phyloP scores from a whole-genome alignment of 176 grass and related monocot genomes.

The Eremochloa ophiuroides region DNA sequence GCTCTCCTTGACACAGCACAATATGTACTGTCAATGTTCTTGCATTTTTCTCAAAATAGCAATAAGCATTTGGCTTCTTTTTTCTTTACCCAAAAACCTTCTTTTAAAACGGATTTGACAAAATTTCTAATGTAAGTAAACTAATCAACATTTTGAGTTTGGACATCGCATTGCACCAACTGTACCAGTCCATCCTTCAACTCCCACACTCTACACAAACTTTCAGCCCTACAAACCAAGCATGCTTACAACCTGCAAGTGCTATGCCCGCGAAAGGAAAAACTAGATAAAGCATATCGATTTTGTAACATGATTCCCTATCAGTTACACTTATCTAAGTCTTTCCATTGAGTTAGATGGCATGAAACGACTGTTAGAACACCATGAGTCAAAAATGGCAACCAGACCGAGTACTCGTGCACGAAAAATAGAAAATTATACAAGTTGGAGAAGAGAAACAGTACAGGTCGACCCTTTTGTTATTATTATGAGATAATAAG shows the following conservation, averaged over 20 bases:
- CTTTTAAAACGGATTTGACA: not conserved
- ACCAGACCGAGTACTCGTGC: not conserved
- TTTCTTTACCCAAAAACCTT: not conserved
- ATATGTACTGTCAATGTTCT: not conserved
- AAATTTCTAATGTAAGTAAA: not conserved
- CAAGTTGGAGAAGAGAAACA: not conserved
- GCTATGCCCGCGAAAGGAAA: not conserved
- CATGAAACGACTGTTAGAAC: not conserved
- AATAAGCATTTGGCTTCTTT: not conserved
- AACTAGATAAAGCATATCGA: not conserved
- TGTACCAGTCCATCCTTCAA: not conserved
- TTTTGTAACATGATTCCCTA: not conserved
- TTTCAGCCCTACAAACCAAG: not conserved
- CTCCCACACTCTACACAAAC: not conserved
- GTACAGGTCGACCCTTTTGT: not conserved
- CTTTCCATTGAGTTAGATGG: not conserved
- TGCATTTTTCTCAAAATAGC: not conserved
- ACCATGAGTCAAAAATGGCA: not conserved
- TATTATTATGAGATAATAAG: not conserved
- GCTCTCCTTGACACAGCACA: not conserved
- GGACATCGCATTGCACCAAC: not conserved
- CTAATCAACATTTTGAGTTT: not conserved
- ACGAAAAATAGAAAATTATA: not conserved
- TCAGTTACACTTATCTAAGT: not conserved
- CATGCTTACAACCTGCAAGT: constrained; percentile 1